A percentile compares a stretch with the other conserved stretches of the same genome.
These are phyloP conservation scores for Mitragyna speciosa DNA, from an alignment of 257 asterid genomes.

Conservation along the genomic window DNA sequence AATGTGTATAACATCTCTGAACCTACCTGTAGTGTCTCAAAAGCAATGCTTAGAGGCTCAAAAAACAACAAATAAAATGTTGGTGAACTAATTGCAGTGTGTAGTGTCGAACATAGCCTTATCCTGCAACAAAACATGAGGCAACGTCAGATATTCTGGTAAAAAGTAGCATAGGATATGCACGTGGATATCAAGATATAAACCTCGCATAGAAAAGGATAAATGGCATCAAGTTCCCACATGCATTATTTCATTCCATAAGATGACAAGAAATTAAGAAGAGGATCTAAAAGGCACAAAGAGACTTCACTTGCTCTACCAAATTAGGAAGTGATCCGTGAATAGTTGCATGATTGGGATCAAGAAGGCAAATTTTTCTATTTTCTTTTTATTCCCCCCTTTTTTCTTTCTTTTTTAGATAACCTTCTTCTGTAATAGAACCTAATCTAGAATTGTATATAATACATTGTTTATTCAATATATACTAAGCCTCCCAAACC, in stretches of 20 bases:
- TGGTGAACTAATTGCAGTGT: constrained; percentile 51
- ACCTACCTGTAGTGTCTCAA: constrained; percentile 91
- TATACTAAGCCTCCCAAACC: background rate
- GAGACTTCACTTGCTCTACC: background rate
- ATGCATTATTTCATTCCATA: background rate
- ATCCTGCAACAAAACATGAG: constrained; percentile 51
- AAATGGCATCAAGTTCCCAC: background rate
- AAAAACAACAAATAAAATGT: constrained; percentile 68
- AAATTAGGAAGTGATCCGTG: background rate
- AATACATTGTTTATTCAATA: background rate
- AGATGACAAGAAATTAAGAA: background rate
- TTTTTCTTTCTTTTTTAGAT: no score
- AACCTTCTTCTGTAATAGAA: background rate
- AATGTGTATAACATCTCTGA: background rate
- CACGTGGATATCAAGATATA: background rate
- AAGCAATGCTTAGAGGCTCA: constrained; percentile 92
- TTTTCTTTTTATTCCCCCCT: no score
- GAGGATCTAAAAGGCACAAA: background rate
- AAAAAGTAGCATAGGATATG: background rate
- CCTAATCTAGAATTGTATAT: background rate
- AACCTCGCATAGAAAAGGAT: background rate
- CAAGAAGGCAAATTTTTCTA: background rate
- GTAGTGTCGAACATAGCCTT: constrained; percentile 51
- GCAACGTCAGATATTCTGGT: constrained; percentile 16
- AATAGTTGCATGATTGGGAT: no score